These are phyloP conservation scores for Nakaseomyces delphensis DNA, from an alignment of 1,139 yeast genomes.

Conservation along the genomic window DNA sequence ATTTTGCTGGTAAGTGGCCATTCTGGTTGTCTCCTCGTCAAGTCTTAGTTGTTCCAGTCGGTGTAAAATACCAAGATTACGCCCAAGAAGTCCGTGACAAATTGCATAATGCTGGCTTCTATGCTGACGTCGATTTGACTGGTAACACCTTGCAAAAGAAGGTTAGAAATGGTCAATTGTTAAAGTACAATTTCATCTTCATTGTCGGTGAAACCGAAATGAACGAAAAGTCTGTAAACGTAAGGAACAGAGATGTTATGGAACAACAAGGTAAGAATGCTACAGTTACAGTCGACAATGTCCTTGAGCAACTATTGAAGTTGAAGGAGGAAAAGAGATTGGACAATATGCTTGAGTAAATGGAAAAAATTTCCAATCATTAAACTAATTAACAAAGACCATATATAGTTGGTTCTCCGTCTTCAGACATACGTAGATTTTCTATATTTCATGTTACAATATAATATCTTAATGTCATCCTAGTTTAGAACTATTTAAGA, in stretches of 20 bases:
- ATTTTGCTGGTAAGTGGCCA: conserved; percentile 98
- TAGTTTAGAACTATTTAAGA: too few species aligned
- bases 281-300: conserved; percentile 60
- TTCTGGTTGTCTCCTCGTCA: conserved; percentile 99
- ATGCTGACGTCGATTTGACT: conserved; percentile 82
- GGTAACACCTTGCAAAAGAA: conserved; percentile 96
- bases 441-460: conserved; percentile 1
- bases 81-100: conserved; percentile 69
- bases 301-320: conserved; percentile 53
- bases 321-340: conserved; percentile 62
- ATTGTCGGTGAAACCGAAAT: conserved; percentile 95
- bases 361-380: not conserved
- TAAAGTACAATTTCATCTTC: conserved; percentile 87
- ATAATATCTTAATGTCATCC: conserved; percentile 1
- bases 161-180: conserved; percentile 89
- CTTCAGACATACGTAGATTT: too few species aligned
- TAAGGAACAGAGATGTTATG: conserved; percentile 85
- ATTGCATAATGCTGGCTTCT: conserved; percentile 63
- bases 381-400: not conserved
- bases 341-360: conserved; percentile 42
- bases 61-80: conserved; percentile 82
- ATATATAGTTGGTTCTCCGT: too few species aligned
- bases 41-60: conserved; percentile 88
- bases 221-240: conserved; percentile 67
- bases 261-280: conserved; percentile 86